phyloP scores from a whole-genome alignment of 371 early-diverging fungal genomes.

The Gilbertella persicaria region DNA sequence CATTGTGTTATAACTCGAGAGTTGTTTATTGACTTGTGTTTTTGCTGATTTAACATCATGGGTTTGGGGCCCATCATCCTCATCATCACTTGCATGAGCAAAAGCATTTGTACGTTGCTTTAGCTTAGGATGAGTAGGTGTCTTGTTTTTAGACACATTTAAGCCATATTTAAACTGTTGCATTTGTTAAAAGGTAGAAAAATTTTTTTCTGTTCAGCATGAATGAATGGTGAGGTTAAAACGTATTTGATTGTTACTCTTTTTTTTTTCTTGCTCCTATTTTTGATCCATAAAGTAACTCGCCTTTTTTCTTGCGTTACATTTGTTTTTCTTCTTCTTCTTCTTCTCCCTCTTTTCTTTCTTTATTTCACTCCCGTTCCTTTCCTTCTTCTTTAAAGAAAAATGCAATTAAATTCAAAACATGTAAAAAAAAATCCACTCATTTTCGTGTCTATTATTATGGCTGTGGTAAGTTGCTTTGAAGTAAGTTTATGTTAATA shows the following conservation, averaged over 20 bases:
- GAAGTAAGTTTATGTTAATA: not conserved
- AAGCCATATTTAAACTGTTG: slow-evolving; percentile 45
- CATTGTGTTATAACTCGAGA: slow-evolving; percentile 23
- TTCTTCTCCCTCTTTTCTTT: not conserved
- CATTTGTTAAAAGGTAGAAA: not conserved
- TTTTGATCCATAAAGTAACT: too few species aligned
- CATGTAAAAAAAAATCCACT: slow-evolving; percentile 19
- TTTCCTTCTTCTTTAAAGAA: slow-evolving; percentile 6
- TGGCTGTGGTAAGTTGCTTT: slow-evolving; percentile 15
- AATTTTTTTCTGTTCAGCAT: not conserved
- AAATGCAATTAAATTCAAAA: slow-evolving; percentile 13
- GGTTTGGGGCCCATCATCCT: slow-evolving; percentile 17
- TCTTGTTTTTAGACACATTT: slow-evolving; percentile 39
- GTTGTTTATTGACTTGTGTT: slow-evolving; percentile 38
- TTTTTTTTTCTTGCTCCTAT: too few species aligned
- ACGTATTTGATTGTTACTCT: too few species aligned
- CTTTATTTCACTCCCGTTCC: not conserved
- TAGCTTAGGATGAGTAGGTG: slow-evolving; percentile 6
- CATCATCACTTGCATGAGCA: slow-evolving; percentile 24
- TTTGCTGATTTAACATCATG: slow-evolving; percentile 20
- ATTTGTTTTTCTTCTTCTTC: not conserved
- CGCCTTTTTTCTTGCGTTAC: not conserved
- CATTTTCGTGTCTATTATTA: slow-evolving; percentile 11
- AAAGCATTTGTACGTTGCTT: slow-evolving; percentile 25
- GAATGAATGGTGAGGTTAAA: too few species aligned